Evolutionary conservation across 768 basidiomycete species (phyloP), one percentile per base, ranked within the genome.

Genomic region (Paxillus ammoniavirescens): DNA sequence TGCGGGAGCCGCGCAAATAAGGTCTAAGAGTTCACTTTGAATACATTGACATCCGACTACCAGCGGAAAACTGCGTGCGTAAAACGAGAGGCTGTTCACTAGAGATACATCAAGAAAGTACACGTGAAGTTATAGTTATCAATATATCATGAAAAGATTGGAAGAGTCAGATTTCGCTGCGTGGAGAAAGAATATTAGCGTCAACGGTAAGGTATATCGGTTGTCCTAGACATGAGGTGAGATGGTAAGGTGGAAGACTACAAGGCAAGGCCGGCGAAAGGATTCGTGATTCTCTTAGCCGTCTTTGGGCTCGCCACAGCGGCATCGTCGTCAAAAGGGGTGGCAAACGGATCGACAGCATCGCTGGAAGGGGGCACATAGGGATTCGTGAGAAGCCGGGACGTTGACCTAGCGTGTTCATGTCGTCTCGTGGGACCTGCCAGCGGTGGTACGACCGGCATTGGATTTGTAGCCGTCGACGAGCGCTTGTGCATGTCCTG

Each of bases 301-400:
- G 61, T 66, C 3, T 57, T 52, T 13, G 71, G 63, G 36, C 58
- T 58, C 45, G 59, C 63, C 35, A 74, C 67, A 33, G 61, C 61
- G 52, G 80, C 75, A 64, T 88, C 86, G 63, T 89, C 88, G 66
- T 91, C 89, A 68, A 91, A 91, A 8, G 89, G 89, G 47, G 88
- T 89, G 53, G 81, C 78, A 63, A 91, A 91, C 49, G 89, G 89
- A 63, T 82, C 67, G 43, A 63, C 56, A 43, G 55, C 30, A 13
- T 54, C 61, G 47, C 55, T 53, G 47, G 77, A 71, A 58, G 74
- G 66, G 55, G 74, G 72, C 17, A 75, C 72, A 60, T 77, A 68
- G 21, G 71, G 73, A 23, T 73, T 64, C 49, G 78, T 77, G 57
- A 78, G 68, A 52, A 77, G 69, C 40, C 76, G 71, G 47, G 78